Base-by-base conservation (phyloP, 306 rosid species). In the Vigna trinervia region DNA sequence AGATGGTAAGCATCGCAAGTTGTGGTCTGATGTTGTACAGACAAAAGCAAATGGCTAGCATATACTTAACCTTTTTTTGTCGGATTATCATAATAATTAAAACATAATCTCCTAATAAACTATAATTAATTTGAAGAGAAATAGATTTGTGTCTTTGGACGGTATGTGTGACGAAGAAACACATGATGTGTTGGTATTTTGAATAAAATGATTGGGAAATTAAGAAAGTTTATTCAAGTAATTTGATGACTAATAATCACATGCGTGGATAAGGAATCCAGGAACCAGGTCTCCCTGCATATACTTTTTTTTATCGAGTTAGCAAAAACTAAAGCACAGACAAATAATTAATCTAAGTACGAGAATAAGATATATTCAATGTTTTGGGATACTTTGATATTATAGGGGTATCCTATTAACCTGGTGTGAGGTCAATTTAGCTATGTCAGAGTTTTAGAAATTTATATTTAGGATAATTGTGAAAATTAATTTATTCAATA, bases 121-220 rank as follows among this genome's bases (percentile, higher is more conserved):
- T 9, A 56, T 22, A 59, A n/a, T 11, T 65, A 48, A 4, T 74
- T 52, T 63, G 50, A 58, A 68, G 28, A 85, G 52, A 70, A 66
- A 81, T 39, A 14, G 5, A 72, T 58, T 51, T 32, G 69, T 85
- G 82, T 69, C 15, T 13, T 54, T 79, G 85, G 72, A n/a, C 28
- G 38, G 47, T 62, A 43, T 52, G 47, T 62, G 71, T 67, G 84
- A 71, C 73, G 76, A 54, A 57, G 45, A 20, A 67, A 66, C 64
- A 50, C 76, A 74, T 79, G 66, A 82, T 32, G 73, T 15, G 36
- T 38, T 69, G 77, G 26, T 54, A 32, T 36, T 19, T 19, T 15
- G 12, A 51, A 58, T 39, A 64, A 57, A 58, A 58, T 46, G 67
- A 66, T 80, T 75, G 10, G 75, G 43, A 12, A 56, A 41, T 50